These are phyloP conservation scores for Talaromyces adpressus DNA, from an alignment of 495 filamentous ascomycete genomes.

Conservation along the genomic window DNA sequence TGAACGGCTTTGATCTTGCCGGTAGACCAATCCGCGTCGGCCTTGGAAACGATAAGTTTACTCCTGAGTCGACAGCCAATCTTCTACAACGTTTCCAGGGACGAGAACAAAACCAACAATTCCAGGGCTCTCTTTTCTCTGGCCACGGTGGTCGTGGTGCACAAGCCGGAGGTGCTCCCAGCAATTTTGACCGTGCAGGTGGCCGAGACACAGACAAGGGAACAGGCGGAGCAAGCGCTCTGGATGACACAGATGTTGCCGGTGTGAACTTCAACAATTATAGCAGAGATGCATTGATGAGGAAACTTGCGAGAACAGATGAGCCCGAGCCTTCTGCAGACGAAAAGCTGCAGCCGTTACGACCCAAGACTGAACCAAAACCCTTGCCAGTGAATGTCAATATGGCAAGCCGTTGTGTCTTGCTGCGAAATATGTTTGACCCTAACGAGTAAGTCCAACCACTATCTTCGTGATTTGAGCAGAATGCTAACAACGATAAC, in stretches of 20 bases:
- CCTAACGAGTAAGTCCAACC: conserved; percentile 66
- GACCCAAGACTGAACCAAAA: conserved; percentile 76
- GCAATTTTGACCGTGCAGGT: conserved; percentile 86
- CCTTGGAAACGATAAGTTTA: conserved; percentile 99
- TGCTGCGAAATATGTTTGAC: conserved; percentile 95
- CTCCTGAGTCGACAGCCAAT: conserved; percentile 89
- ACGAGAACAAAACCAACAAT: conserved; percentile 64
- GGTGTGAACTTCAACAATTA: conserved; percentile 99
- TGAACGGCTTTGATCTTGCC: conserved; percentile 99
- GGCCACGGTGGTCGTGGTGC: conserved; percentile 84
- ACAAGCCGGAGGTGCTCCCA: conserved; percentile 66
- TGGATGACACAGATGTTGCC: conserved; percentile 96
- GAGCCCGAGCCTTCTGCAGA: conserved; percentile 60
- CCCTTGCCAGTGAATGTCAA: conserved; percentile 78
- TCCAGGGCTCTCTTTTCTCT: conserved; percentile 92
- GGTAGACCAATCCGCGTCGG: conserved; percentile 97
- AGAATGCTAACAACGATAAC: conserved; percentile 34
- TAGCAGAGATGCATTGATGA: conserved; percentile 94
- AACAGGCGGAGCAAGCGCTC: conserved; percentile 82
- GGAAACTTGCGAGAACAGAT: conserved; percentile 94
- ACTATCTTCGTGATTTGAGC: not conserved
- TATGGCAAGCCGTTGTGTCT: conserved; percentile 89
- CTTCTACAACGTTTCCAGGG: conserved; percentile 83
- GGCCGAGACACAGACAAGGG: conserved; percentile 87
- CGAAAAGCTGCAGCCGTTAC: conserved; percentile 62